phyloP scores from a whole-genome alignment of 371 early-diverging fungal genomes.

The Blakeslea trispora region DNA sequence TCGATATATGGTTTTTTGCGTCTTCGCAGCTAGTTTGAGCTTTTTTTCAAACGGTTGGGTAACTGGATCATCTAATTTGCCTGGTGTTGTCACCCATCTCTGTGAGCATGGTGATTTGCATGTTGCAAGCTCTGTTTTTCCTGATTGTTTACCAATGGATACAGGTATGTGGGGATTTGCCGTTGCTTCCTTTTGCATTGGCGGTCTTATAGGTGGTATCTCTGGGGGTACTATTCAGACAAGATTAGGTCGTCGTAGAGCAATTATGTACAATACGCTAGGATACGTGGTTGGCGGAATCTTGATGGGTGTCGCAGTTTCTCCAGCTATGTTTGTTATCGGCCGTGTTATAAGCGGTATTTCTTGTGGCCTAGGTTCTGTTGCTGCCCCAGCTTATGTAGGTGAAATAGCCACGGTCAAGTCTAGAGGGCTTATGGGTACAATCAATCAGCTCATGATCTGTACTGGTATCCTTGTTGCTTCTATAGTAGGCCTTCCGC shows the following conservation, averaged over 20 bases:
- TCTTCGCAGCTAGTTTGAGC: constrained; percentile 30
- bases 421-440: constrained; percentile 65
- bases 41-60: constrained; percentile 43
- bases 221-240: constrained; percentile 56
- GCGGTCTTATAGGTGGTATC: constrained; percentile 74
- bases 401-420: constrained; percentile 74
- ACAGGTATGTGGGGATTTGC: constrained; percentile 35
- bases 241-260: constrained; percentile 59
- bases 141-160: constrained; percentile 29
- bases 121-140: constrained; percentile 3
- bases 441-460: constrained; percentile 69
- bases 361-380: constrained; percentile 75
- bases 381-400: constrained; percentile 79
- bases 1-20: constrained; percentile 37
- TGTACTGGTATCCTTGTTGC: constrained; percentile 72
- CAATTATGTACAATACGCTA: constrained; percentile 59
- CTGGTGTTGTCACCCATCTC: constrained; percentile 23
- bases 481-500: constrained; percentile 58
- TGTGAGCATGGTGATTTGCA: constrained; percentile 14
- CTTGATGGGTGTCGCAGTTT: constrained; percentile 55
- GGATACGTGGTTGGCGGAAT: constrained; percentile 64
- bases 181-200: constrained; percentile 62
- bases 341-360: constrained; percentile 81
- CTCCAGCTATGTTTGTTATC: constrained; percentile 58
- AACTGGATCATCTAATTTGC: constrained; percentile 48